These are phyloP conservation scores for Schizophyllum commune DNA, from an alignment of 1,284 basidiomycete species.

Conservation along the genomic window DNA sequence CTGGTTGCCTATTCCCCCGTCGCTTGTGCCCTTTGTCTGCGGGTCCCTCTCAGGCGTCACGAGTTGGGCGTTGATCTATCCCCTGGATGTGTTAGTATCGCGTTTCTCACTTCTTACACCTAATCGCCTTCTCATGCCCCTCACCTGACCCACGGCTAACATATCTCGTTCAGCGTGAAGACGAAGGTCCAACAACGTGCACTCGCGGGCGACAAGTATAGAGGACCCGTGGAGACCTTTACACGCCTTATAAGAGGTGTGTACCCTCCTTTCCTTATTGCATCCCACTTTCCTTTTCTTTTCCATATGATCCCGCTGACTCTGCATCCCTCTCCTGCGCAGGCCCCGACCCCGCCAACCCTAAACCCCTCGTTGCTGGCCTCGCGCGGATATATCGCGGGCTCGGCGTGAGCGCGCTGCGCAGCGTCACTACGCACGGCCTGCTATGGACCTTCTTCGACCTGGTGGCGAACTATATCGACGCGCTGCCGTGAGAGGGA, in stretches of 20 bases:
- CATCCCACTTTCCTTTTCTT: not conserved
- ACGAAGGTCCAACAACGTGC: constrained; percentile 89
- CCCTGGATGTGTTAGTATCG: constrained; percentile 66
- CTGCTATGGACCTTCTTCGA: constrained; percentile 81
- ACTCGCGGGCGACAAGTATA: constrained; percentile 65
- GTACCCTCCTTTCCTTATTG: constrained; percentile 3
- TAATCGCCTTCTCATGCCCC: not conserved
- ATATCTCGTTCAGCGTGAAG: constrained; percentile 59
- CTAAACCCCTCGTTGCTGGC: constrained; percentile 64
- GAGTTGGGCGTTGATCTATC: constrained; percentile 81
- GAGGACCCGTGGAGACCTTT: constrained; percentile 67
- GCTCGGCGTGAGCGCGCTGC: constrained; percentile 75
- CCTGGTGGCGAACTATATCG: constrained; percentile 66
- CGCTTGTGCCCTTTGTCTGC: constrained; percentile 78
- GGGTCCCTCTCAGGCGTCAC: constrained; percentile 74
- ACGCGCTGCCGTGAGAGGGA: constrained; percentile 48
- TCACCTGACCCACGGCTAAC: constrained; percentile 1
- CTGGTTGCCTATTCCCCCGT: constrained; percentile 71
- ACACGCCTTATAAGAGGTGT: constrained; percentile 68
- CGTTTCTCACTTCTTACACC: not conserved
- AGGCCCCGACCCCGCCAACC: constrained; percentile 71
- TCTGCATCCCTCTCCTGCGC: not conserved
- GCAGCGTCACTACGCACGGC: constrained; percentile 79
- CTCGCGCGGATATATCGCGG: constrained; percentile 76
- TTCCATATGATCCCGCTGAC: not conserved